Evolutionary conservation across 2,329 filamentous ascomycete genomes (phyloP), one percentile per base, ranked within the genome.

Genomic region (Diaporthe aspalathi): DNA sequence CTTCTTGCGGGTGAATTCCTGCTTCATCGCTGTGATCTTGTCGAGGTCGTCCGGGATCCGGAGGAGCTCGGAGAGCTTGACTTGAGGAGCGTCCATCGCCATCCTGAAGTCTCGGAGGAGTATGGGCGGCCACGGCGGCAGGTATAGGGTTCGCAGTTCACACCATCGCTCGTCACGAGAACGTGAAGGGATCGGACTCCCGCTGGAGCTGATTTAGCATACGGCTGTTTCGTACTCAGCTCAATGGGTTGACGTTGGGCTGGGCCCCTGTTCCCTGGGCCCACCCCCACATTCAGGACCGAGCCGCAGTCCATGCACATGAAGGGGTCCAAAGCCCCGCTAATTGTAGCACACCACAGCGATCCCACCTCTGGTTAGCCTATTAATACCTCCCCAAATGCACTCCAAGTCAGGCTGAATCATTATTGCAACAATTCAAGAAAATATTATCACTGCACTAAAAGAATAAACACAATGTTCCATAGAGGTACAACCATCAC

Each of bases 31-130:
- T 67, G 91, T 86, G 78, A 99, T 95, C 87, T 98, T 98, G 85
- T 99, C 96, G 76, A 99, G 91, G 83, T 99, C 96, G 80, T 99
- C 96, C 3, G 96, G 94, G 79, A 97, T 94, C 78, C 94, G 94
- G 76, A 99, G 91, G 73, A 98, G 90, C 86, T 98, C 95, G 75
- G 94, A 90, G 81, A 99, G 91, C 86, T 95, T 95, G 81, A 93
- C 90, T 57, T 89, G 89, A 72, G 89, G 88, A 76, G 91, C 88
- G 85, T 89, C 92, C 90, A 88, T 93, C 71, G 76, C 80, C 78
- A 67, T 70, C 57, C 22, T 62, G 43, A 22, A 38, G 29, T 43
- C 62, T 29, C 9, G 32, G 32, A 47, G 47, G 32, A 27, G 53
- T 35, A 27, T n/a, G 22, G 20, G 49, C 40, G 43, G 72, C 67